Percentiles rank a stretch among this genome's conserved stretches.
These are phyloP conservation scores for Podosphaera fusca DNA, from an alignment of 2,329 filamentous ascomycete genomes.

Conservation along the genomic window DNA sequence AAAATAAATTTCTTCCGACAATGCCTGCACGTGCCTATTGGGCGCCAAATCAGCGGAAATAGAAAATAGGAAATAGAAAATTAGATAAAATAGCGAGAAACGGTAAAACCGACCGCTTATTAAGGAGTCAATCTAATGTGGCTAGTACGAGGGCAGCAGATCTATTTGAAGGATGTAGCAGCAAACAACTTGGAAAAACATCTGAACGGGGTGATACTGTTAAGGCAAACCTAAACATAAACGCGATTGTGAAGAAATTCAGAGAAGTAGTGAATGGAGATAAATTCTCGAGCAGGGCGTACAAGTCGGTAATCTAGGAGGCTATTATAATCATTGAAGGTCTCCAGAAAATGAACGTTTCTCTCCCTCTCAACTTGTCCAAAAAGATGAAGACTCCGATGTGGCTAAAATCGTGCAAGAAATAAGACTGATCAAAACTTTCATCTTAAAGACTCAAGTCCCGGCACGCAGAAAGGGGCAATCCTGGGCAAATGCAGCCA, in stretches of 20 bases:
- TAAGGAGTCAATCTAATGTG: too few relatives aligned
- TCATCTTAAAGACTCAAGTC: not conserved
- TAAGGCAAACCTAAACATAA: not conserved
- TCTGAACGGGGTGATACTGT: too few relatives aligned
- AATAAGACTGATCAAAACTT: not conserved
- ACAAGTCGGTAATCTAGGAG: not conserved
- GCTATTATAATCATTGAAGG: not conserved
- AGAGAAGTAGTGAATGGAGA: not conserved
- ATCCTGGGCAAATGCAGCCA: not conserved
- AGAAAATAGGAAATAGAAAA: too few relatives aligned
- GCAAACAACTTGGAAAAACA: too few relatives aligned
- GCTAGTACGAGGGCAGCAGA: too few relatives aligned
- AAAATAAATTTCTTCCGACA: too few relatives aligned
- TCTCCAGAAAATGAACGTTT: not conserved
- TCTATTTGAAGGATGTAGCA: too few relatives aligned
- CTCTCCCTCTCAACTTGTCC: not conserved
- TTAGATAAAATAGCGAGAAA: too few relatives aligned
- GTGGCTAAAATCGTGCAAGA: not conserved
- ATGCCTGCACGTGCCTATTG: too few relatives aligned
- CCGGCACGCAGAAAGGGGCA: not conserved
- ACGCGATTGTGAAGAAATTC: not conserved
- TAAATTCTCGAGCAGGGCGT: not conserved
- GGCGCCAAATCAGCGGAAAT: too few relatives aligned
- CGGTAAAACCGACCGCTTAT: too few relatives aligned
- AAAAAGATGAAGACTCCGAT: not conserved